Conservation (phyloP, 768 basidiomycete genomes). For the Russula griseocarnosa region DNA sequence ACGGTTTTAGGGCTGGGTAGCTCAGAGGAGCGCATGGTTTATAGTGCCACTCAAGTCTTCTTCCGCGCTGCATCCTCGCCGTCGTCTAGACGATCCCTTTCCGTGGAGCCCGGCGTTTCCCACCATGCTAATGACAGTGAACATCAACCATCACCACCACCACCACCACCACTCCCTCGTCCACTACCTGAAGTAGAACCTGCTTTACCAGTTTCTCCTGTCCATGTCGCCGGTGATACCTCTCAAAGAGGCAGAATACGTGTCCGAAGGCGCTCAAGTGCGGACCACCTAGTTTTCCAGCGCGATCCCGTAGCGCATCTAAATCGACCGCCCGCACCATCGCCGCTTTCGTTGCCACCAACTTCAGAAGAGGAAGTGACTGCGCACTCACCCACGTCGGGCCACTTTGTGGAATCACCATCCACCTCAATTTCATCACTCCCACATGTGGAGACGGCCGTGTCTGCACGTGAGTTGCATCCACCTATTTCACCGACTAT, state of each 20-base stretch:
- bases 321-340: slow-evolving; percentile 30
- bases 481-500: not conserved
- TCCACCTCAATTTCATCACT: slow-evolving; percentile 6
- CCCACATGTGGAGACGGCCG: not conserved
- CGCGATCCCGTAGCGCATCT: slow-evolving; percentile 33
- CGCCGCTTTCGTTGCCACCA: slow-evolving; percentile 34
- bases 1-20: slow-evolving; percentile 64
- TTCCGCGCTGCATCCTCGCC: slow-evolving; percentile 55
- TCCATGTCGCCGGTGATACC: slow-evolving; percentile 4
- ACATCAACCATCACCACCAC: slow-evolving; percentile 37
- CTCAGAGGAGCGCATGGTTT: slow-evolving; percentile 75
- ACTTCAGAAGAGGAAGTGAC: slow-evolving; percentile 15
- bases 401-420: slow-evolving; percentile 6
- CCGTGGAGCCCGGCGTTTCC: slow-evolving; percentile 50
- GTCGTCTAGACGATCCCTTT: slow-evolving; percentile 45
- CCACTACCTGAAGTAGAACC: not conserved
- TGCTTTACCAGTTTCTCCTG: not conserved
- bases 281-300: slow-evolving; percentile 35
- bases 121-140: slow-evolving; percentile 40
- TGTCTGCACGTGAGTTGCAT: not conserved
- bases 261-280: slow-evolving; percentile 33
- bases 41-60: slow-evolving; percentile 65
- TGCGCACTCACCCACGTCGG: not conserved
- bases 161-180: not conserved
- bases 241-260: slow-evolving; percentile 31